phyloP scores from a whole-genome alignment of 2,329 filamentous ascomycete species.

The Ascomycota sp. region DNA sequence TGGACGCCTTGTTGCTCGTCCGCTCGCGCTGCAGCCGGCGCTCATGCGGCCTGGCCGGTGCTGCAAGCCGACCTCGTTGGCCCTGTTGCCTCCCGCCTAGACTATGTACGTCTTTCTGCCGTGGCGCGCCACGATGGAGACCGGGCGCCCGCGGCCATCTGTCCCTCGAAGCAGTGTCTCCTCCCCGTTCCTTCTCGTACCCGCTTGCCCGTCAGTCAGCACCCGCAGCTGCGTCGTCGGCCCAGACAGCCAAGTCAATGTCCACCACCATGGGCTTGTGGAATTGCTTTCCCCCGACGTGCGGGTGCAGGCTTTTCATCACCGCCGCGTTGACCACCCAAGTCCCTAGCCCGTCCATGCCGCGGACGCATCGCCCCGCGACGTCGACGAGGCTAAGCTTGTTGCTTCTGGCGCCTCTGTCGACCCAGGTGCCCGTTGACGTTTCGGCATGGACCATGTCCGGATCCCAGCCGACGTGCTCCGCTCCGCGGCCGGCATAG shows the following conservation, averaged over 20 bases:
- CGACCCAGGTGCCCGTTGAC: slow-evolving; percentile 28
- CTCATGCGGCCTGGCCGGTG: too few species aligned
- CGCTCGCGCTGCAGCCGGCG: too few species aligned
- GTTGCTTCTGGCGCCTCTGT: slow-evolving; percentile 30
- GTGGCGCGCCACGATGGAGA: too few species aligned
- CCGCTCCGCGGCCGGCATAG: slow-evolving; percentile 44
- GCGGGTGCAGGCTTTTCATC: slow-evolving; percentile 45
- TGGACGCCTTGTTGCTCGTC: too few species aligned
- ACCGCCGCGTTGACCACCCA: slow-evolving; percentile 67
- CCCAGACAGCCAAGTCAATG: slow-evolving; percentile 42
- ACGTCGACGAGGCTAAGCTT: slow-evolving; percentile 46
- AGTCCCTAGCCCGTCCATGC: slow-evolving; percentile 39
- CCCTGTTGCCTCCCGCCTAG: too few species aligned
- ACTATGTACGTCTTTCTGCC: too few species aligned
- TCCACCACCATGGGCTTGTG: slow-evolving; percentile 76
- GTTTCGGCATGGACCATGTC: slow-evolving; percentile 20
- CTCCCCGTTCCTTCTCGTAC: too few species aligned
- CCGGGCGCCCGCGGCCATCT: too few species aligned
- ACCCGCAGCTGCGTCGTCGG: slow-evolving; percentile 1
- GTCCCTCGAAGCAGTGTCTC: too few species aligned
- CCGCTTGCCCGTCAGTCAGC: not conserved
- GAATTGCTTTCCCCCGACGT: slow-evolving; percentile 38
- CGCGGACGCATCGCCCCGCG: slow-evolving; percentile 17
- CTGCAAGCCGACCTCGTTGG: too few species aligned
- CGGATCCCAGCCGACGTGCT: slow-evolving; percentile 40